These are phyloP conservation scores for Debaryomyces coudertii DNA, from an alignment of 1,139 yeast genomes.

Conservation along the genomic window DNA sequence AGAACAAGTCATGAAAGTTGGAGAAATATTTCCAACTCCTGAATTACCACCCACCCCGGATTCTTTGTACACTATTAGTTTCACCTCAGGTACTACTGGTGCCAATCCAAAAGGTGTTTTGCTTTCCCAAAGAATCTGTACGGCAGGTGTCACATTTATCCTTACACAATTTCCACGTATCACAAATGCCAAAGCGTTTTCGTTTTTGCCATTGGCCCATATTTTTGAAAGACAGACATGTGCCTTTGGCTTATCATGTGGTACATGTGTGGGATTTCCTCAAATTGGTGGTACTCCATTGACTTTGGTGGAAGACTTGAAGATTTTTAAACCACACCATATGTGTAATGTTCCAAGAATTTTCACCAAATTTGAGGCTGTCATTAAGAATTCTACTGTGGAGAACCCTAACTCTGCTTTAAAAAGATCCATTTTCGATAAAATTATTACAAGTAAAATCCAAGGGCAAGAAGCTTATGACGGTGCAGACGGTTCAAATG, in stretches of 20 bases:
- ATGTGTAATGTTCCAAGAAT: slow-evolving; percentile 69
- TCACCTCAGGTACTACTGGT: slow-evolving; percentile 50
- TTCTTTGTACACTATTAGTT: slow-evolving; percentile 41
- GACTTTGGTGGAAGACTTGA: slow-evolving; percentile 59
- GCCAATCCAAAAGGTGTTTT: slow-evolving; percentile 45
- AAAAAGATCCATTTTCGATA: slow-evolving; percentile 22
- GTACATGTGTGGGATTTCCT: slow-evolving; percentile 49
- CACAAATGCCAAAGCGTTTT: slow-evolving; percentile 22
- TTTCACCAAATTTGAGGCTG: slow-evolving; percentile 61
- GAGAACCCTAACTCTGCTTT: slow-evolving; percentile 24
- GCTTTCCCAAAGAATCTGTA: slow-evolving; percentile 34
- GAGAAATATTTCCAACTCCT: slow-evolving; percentile 27
- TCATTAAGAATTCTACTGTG: slow-evolving; percentile 41
- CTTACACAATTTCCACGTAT: slow-evolving; percentile 19
- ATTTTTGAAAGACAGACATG: slow-evolving; percentile 42
- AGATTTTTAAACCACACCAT: slow-evolving; percentile 53
- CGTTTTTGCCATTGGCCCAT: slow-evolving; percentile 42
- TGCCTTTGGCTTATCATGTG: slow-evolving; percentile 33
- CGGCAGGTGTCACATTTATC: slow-evolving; percentile 29
- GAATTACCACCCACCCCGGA: slow-evolving; percentile 33
- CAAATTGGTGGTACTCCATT: slow-evolving; percentile 45
- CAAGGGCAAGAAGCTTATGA: slow-evolving; percentile 23
- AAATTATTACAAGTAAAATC: slow-evolving; percentile 23
- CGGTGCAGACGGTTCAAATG: slow-evolving; percentile 29
- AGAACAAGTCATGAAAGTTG: slow-evolving; percentile 33